Conservation (phyloP, 768 basidiomycete species). For the Lactifluus volemus region DNA sequence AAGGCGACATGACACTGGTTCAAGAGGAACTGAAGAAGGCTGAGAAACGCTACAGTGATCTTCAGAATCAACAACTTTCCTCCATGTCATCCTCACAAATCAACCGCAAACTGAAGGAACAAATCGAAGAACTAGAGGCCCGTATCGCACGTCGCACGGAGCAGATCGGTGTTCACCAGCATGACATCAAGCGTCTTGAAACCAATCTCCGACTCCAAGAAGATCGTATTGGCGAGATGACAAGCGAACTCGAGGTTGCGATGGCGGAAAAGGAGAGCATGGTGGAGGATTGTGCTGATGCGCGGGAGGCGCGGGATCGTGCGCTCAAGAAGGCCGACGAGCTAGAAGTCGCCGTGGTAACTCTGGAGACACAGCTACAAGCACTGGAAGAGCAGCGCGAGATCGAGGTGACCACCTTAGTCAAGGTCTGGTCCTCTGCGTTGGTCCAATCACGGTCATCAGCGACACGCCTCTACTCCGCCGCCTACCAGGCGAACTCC, state of each 20-base stretch:
- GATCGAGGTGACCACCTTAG: constrained; percentile 22
- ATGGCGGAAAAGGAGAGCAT: constrained; percentile 65
- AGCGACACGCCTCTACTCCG: not conserved
- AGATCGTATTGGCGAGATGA: constrained; percentile 64
- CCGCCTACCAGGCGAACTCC: not conserved
- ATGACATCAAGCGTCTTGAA: constrained; percentile 69
- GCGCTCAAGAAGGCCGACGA: constrained; percentile 47
- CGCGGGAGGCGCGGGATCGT: constrained; percentile 61
- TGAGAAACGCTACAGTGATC: constrained; percentile 50
- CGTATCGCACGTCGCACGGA: constrained; percentile 60
- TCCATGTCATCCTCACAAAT: constrained; percentile 42
- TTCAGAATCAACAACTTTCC: constrained; percentile 61
- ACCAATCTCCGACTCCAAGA: constrained; percentile 68
- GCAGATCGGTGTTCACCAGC: constrained; percentile 70
- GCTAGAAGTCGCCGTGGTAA: constrained; percentile 56
- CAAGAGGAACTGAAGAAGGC: constrained; percentile 47
- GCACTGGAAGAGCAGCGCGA: constrained; percentile 22
- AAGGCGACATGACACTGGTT: constrained; percentile 43
- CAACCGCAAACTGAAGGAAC: constrained; percentile 45
- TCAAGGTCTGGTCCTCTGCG: constrained; percentile 20
- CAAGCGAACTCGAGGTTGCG: constrained; percentile 55
- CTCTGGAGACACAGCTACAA: constrained; percentile 26
- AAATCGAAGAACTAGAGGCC: constrained; percentile 60
- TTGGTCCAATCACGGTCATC: constrained; percentile 8
- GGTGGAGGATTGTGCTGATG: constrained; percentile 78